These are phyloP conservation scores for Draba incana DNA, from an alignment of 345 rosid genomes.

Conservation along the genomic window DNA sequence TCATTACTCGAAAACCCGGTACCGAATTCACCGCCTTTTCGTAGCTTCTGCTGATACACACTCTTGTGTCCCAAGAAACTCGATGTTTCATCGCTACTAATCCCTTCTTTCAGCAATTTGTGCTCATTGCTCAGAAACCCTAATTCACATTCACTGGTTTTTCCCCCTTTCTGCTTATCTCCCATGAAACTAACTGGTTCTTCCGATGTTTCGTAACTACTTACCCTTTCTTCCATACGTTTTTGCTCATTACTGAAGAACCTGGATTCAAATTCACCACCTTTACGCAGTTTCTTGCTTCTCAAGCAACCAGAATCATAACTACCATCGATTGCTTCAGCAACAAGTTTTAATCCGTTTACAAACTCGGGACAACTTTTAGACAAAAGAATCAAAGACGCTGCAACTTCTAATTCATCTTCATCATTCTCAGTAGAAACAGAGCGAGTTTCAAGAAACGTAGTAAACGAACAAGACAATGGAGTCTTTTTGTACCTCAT, in stretches of 20 bases:
- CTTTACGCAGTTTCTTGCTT: slow-evolving; percentile 34
- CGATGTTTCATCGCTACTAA: not conserved
- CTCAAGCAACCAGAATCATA: slow-evolving; percentile 31
- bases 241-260: not conserved
- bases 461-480: slow-evolving; percentile 51
- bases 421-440: slow-evolving; percentile 45
- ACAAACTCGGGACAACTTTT: slow-evolving; percentile 36
- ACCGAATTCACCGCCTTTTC: slow-evolving; percentile 5
- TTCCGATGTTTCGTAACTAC: not conserved
- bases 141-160: too few relatives aligned
- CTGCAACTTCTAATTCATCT: slow-evolving; percentile 49
- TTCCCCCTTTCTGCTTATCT: too few relatives aligned
- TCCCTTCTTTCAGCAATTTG: not conserved
- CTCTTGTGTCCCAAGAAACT: slow-evolving; percentile 22
- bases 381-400: slow-evolving; percentile 62
- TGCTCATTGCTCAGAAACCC: too few relatives aligned
- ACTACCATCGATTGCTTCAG: slow-evolving; percentile 38
- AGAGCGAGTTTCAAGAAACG: slow-evolving; percentile 49
- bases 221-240: not conserved
- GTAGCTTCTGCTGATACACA: slow-evolving; percentile 9
- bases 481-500: slow-evolving; percentile 52
- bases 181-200: slow-evolving; percentile 17
- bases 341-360: slow-evolving; percentile 33
- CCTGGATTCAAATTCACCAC: slow-evolving; percentile 20
- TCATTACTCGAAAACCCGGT: slow-evolving; percentile 2